phyloP scores from a whole-genome alignment of 257 asterid genomes.

The Penstemon eatonii region DNA sequence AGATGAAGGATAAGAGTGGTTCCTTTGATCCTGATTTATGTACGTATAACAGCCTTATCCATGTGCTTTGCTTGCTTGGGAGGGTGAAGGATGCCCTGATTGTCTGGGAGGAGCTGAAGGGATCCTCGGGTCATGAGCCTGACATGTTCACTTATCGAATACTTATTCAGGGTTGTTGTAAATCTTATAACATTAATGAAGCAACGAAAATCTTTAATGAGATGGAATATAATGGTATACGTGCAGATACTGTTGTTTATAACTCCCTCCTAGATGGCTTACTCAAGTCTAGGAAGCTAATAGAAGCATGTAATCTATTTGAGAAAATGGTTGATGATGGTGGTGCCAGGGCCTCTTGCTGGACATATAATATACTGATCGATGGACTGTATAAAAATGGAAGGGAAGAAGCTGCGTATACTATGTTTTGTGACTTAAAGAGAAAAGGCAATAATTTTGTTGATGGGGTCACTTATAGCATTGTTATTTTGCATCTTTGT shows the following conservation, averaged over 20 bases:
- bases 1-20: slow-evolving; percentile 75
- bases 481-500: slow-evolving; percentile 68
- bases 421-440: slow-evolving; percentile 81
- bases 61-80: slow-evolving; percentile 80
- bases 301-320: slow-evolving; percentile 78
- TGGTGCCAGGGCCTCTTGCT: slow-evolving; percentile 75
- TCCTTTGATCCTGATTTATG: slow-evolving; percentile 71
- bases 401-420: slow-evolving; percentile 77
- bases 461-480: slow-evolving; percentile 77
- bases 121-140: slow-evolving; percentile 81
- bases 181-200: slow-evolving; percentile 60
- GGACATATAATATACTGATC: slow-evolving; percentile 87
- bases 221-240: slow-evolving; percentile 71
- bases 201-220: slow-evolving; percentile 70
- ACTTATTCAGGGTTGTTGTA: slow-evolving; percentile 83
- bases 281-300: slow-evolving; percentile 72
- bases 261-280: slow-evolving; percentile 86
- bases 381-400: slow-evolving; percentile 85
- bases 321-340: slow-evolving; percentile 87
- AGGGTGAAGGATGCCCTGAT: slow-evolving; percentile 74
- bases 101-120: slow-evolving; percentile 90
- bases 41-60: slow-evolving; percentile 85
- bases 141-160: slow-evolving; percentile 77
- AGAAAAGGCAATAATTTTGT: slow-evolving; percentile 71
- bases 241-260: slow-evolving; percentile 63